A percentile compares a stretch with the other conserved stretches of the same genome.
Evolutionary conservation across 129 eudicot species (phyloP).

Genomic region (Smallanthus sonchifolius): DNA sequence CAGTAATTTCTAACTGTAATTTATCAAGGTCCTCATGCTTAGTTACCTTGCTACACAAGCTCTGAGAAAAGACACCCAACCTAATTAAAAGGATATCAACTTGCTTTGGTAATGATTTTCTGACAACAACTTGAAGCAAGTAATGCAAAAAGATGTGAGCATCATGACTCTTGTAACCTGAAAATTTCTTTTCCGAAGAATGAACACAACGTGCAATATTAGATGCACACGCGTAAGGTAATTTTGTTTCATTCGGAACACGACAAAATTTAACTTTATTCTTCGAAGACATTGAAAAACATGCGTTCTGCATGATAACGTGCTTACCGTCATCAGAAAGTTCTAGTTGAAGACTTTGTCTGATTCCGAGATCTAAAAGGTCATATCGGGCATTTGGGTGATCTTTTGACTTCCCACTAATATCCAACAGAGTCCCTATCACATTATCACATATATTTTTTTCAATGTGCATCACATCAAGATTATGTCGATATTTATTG

Average conservation of each 20-base stretch:
- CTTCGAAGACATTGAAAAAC: too few species aligned
- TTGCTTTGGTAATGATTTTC: neutral
- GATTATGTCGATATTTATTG: constrained; percentile 6
- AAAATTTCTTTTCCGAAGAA: neutral
- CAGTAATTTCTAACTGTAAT: neutral
- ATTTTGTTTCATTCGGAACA: too few species aligned
- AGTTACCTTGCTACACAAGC: constrained; percentile 17
- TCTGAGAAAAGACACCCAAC: neutral
- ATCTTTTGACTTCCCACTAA: neutral
- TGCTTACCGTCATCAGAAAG: too few species aligned
- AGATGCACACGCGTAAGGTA: neutral
- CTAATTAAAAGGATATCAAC: constrained; percentile 2
- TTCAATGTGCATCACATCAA: neutral
- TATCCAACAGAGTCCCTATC: neutral
- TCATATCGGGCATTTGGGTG: too few species aligned
- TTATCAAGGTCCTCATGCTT: neutral
- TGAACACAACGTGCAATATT: neutral
- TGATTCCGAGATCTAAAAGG: too few species aligned
- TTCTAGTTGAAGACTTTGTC: too few species aligned
- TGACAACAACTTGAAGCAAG: constrained; percentile 11
- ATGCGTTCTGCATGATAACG: too few species aligned
- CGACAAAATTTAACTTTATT: too few species aligned
- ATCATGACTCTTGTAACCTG: neutral
- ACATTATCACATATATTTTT: neutral
- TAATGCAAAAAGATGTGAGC: constrained; percentile 14